Conservation (phyloP, 129 eudicot species). For the Dittrichia graveolens region DNA sequence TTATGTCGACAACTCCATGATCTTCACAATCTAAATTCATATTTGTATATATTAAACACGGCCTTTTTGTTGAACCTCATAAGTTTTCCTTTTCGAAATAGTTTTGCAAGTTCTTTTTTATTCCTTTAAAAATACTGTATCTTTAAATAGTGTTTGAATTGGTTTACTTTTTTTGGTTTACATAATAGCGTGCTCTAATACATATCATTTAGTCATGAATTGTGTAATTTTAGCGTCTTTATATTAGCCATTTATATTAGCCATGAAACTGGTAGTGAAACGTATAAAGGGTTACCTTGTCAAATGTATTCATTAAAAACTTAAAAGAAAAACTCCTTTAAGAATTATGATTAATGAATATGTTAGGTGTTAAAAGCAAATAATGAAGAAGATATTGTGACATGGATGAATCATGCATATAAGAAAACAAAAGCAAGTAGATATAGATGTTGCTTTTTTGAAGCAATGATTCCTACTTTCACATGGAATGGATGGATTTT, state of each 20-base stretch:
- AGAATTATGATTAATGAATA: background rate
- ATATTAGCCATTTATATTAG: too few relatives aligned
- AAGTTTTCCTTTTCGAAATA: slow-evolving; percentile 12
- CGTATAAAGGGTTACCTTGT: too few relatives aligned
- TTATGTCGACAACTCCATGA: slow-evolving; percentile 23
- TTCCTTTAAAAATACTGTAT: slow-evolving; percentile 2
- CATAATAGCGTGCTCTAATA: too few relatives aligned
- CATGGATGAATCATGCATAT: slow-evolving; percentile 15
- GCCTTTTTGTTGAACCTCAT: slow-evolving; percentile 23
- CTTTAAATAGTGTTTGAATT: background rate
- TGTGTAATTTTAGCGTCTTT: too few relatives aligned
- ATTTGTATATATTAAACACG: slow-evolving; percentile 21
- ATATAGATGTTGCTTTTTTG: slow-evolving; percentile 36
- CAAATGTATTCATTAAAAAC: too few relatives aligned
- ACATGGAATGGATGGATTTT: slow-evolving; percentile 44
- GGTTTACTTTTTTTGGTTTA: too few relatives aligned
- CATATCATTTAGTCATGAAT: too few relatives aligned
- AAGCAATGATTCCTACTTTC: slow-evolving; percentile 42
- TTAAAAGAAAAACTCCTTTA: background rate
- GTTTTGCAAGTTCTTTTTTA: slow-evolving; percentile 1
- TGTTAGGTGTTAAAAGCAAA: slow-evolving; percentile 9
- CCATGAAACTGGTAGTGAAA: too few relatives aligned
- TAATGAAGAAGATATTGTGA: slow-evolving; percentile 23
- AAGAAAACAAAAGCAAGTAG: slow-evolving; percentile 27
- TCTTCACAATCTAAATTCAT: slow-evolving; percentile 18